Evolutionary conservation across 352 stramenopile genomes (phyloP), one percentile per base, ranked within the genome.

Genomic region (Phytophthora gonapodyides): DNA sequence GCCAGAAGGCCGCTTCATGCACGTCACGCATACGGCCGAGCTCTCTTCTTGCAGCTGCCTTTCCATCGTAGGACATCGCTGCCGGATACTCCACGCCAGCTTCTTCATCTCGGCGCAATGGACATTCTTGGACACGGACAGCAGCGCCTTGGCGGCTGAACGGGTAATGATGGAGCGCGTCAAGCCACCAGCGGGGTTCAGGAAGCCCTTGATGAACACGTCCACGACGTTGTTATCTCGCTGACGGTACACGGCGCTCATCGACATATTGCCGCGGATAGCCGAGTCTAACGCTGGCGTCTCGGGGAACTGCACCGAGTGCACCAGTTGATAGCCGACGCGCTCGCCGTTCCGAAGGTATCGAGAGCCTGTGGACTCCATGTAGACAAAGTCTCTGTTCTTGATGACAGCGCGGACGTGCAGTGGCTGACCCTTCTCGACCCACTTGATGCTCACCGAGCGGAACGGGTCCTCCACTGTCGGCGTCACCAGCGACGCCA

Each of bases 341-440:
- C 64, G 57, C 19, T 87, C 73, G 42, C 69, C 74, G 21, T 77
- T 84, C 13, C 44, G 43, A 0, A 85, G 50, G 8, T 54, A 43
- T 3, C 56, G 58, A 41, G 80, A 47, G 13, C 78, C 78, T 13
- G 68, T 82, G 24, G 76, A 65, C 43, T 88, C 74, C 56, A 88
- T 65, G 45, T 76, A 78, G 21, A 85, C 76, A 40, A 78, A 77
- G 57, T 86, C 78, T 31, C 78, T 67, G 52, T 82, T 79, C 53
- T 69, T 72, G 48, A 75, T 49, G 4, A 71, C 49, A 1, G 68
- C 42, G 7, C 64, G 67, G n/a, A 78, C 41, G 15, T 76, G 40
- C 7, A 72, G 40, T 21, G 64, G 45, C 31, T 74, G 47, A 48
- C 60, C 50, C 11, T 72, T 75, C 35, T 69, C 64, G 63, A 73